Evolutionary conservation across 176 grass and related monocot genomes (phyloP).

Genomic region (Carex scoparia): DNA sequence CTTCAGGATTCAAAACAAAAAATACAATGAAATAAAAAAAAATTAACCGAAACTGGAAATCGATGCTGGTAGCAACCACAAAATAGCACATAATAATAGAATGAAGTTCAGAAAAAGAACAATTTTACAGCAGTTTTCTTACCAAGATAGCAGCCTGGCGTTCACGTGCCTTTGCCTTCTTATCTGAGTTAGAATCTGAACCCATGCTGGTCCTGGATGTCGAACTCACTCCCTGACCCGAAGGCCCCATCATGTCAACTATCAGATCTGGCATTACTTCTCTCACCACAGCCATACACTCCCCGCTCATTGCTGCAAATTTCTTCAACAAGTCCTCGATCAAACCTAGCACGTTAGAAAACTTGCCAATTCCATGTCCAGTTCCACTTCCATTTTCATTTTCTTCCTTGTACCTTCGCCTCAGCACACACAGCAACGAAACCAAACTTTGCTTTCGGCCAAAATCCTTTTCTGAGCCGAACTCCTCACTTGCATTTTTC

Average conservation of each 20-base stretch:
- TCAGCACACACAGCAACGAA: conserved; percentile 68
- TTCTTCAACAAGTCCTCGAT: conserved; percentile 84
- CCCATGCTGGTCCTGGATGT: conserved; percentile 20
- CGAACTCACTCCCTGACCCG: conserved; percentile 26
- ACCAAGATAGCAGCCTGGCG: conserved; percentile 97
- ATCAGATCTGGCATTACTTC: conserved; percentile 61
- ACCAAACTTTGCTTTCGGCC: conserved; percentile 62
- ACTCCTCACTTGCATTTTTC: conserved; percentile 51
- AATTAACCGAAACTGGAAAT: neutral
- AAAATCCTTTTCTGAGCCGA: conserved; percentile 40
- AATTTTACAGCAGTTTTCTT: conserved; percentile 5
- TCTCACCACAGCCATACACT: conserved; percentile 50
- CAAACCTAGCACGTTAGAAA: conserved; percentile 77
- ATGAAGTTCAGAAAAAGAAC: neutral
- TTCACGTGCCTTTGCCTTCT: conserved; percentile 74
- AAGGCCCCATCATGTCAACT: conserved; percentile 26
- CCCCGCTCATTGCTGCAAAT: conserved; percentile 60
- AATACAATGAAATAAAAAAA: conserved; percentile 1
- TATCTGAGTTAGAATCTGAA: conserved; percentile 55
- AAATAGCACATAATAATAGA: neutral
- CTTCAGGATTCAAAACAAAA: neutral
- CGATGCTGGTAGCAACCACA: neutral
- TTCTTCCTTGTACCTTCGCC: conserved; percentile 78
- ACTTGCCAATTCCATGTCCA: conserved; percentile 58
- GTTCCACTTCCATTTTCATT: conserved; percentile 35